These are phyloP conservation scores for Zizania latifolia DNA, from an alignment of 176 grass and related monocot species.

Conservation along the genomic window DNA sequence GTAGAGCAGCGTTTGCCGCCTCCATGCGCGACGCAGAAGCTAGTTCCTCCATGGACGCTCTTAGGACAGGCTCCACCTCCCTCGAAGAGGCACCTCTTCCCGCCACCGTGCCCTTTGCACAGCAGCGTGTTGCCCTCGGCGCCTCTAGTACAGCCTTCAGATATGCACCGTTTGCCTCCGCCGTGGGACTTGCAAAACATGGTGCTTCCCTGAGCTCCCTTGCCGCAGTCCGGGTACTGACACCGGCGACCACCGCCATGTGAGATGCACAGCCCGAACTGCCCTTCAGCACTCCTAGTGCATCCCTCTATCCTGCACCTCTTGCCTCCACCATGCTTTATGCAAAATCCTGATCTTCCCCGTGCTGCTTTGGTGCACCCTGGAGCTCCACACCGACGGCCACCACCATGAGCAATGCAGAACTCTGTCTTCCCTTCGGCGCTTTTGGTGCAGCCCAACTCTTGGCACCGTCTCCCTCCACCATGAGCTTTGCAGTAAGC, in stretches of 20 bases:
- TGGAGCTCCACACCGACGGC: conserved; percentile 36
- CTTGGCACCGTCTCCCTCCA: conserved; percentile 70
- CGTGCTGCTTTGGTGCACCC: conserved; percentile 64
- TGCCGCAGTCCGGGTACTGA: conserved; percentile 49
- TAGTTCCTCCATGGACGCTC: conserved; percentile 76
- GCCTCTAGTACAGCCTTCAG: conserved; percentile 68
- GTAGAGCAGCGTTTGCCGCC: conserved; percentile 64
- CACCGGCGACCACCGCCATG: conserved; percentile 87
- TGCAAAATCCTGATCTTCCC: conserved; percentile 73
- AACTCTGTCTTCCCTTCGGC: conserved; percentile 91
- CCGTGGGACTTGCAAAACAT: conserved; percentile 85
- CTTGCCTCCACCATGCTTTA: conserved; percentile 80
- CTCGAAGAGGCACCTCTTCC: conserved; percentile 81
- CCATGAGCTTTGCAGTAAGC: conserved; percentile 83
- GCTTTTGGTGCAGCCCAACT: conserved; percentile 83
- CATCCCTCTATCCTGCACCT: conserved; percentile 72
- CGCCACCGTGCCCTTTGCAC: conserved; percentile 79
- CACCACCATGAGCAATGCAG: conserved; percentile 83
- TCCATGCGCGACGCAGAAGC: conserved; percentile 81
- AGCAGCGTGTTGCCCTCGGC: conserved; percentile 76
- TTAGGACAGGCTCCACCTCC: conserved; percentile 69
- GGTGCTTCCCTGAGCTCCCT: conserved; percentile 84
- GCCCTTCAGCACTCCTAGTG: conserved; percentile 63
- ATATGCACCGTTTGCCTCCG: conserved; percentile 76
- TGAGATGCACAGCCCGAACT: conserved; percentile 72